Evolutionary conservation across 2,329 filamentous ascomycete genomes (phyloP), one percentile per base, ranked within the genome.

Genomic region (Piedraia hortae): DNA sequence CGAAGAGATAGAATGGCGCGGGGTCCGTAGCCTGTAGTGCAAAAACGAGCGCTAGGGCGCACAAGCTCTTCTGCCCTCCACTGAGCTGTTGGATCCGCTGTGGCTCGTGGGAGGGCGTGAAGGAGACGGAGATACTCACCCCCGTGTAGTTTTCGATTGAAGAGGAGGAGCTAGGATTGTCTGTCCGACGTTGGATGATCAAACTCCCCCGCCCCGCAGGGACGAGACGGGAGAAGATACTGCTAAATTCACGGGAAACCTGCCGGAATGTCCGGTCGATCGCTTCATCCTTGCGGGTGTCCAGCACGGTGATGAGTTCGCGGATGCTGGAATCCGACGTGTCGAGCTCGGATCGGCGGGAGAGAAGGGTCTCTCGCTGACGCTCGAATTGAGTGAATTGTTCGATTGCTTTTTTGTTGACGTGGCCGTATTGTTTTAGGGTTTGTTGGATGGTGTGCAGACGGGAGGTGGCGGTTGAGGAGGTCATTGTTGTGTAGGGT

Each of bases 341-440:
- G 35, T 90, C 77, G 6, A 97, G 63, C 43, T 93, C 85, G 35
- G 69, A 62, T 21, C 82, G 65, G 33, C 85, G 71, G 38, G 73
- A 71, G 21, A 73, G 72, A 10, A 97, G 56, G 11, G 71, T 70
- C 29, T 90, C 80, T 26, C 88, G 71, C 46, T 91, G 77, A 22
- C 68, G 72, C 5, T 82, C 91, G 44, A 93, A 97, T 49, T 69
- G 89, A 50, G 82, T 88, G 53, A 93, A 97, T 45, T 97, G 85
- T 47, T 97, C 88, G 41, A 93, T 90, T 0, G 85, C 85, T 50
- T 97, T 93, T 52, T 93, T 97, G 60, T 97, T 97, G 50, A 97
- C 80, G 38, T 91, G 77, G 5, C 24, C 24, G 50, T 85, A 93
- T 43, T 91, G 90, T 51, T 93, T 93, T 24, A 93, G 56, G 0